Evolutionary conservation across 2,329 filamentous ascomycete genomes (phyloP), one percentile per base, ranked within the genome.

Genomic region (Colletotrichum siamense): DNA sequence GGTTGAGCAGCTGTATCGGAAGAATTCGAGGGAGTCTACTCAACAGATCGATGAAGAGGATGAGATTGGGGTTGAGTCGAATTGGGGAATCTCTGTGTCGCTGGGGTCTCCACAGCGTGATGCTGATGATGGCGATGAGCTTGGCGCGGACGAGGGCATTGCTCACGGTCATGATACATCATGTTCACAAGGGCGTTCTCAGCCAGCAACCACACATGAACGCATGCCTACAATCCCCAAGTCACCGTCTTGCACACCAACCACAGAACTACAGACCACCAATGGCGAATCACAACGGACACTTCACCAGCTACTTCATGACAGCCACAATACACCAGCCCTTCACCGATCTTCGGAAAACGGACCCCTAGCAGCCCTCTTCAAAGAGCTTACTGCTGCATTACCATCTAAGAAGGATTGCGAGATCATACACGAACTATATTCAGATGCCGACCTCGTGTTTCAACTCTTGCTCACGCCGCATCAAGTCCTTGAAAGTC

Each of bases 1-100:
- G 9, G 79, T 86, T n/a, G 82, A 82, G 12, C 79, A 82, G 30
- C 62, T 86, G 9, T 75, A 66, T 13, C 64, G 71, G 52, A 15
- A 52, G 15, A 44, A 34, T 18, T 4, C 68, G 3, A 18, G 16
- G 7, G 52, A 52, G 18, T 39, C 34, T 28, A 18, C 2, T 7
- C 18, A 16, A 3, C 36, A 64, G 7, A 24, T n/a, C 10, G 15
- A 26, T 15, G 18, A 26, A 2, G n/a, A 52, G 1, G 44, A 52
- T 0, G 2, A 52, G 0, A 52, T 8, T 1, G 44, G n/a, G 3
- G 44, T 52, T 4, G 44, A 22, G 1, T 7, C 44, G 10, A 52
- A 52, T 22, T 52, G 44, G 44, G n/a, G 44, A 22, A 52, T 52
- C 10, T 52, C 44, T 3, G 28, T 62, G 7, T 62, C 28, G 18